Evolutionary conservation across 202 grass and related monocot genomes (phyloP), one percentile per base, ranked within the genome.

Genomic region (Saccharum hybrid): DNA sequence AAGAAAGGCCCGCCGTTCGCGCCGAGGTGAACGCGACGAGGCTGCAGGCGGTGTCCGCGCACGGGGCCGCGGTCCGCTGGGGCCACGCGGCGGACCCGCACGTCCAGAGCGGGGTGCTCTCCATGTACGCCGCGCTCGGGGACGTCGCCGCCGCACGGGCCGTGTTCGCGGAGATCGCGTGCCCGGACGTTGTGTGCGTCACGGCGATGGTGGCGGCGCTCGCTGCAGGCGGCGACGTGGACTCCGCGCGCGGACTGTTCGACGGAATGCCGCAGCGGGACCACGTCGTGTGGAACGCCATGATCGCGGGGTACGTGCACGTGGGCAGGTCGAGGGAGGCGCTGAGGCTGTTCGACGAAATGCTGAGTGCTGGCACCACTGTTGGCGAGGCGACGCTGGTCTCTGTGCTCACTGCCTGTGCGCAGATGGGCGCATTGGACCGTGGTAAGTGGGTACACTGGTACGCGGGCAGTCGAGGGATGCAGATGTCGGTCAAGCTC

Each of bases 261-360:
- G 88, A 92, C 3, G 46, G 48, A 74, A 94, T 92, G 86, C 86
- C 86, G 18, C 38, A 18, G 19, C 41, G 88, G 34, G 92, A 97
- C 71, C 84, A 88, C 34, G 76, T 94, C 59, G 84, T 84, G 7
- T 94, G 94, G 90, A 97, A 79, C 81, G 90, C 94, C 81, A 97
- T 94, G 90, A 82, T 97, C 40, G 66, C 92, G 0, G 90, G 90
- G 42, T 94, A 91, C 16, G 84, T 81, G 54, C 90, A 74, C 51
- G 26, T 75, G 39, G 92, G 90, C 80, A 85, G 82, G 60, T 78
- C 86, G 0, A 85, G 40, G 63, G 82, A 94, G 51, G 90, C 86
- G 33, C 34, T 97, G 78, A 68, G 33, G 72, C 75, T 97, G 77
- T 94, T 97, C 59, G 83, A 86, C 36, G 75, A 74, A 22, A 94